Evolutionary conservation across 768 basidiomycete species (phyloP).

Genomic region (Podaxis carcinomalis): DNA sequence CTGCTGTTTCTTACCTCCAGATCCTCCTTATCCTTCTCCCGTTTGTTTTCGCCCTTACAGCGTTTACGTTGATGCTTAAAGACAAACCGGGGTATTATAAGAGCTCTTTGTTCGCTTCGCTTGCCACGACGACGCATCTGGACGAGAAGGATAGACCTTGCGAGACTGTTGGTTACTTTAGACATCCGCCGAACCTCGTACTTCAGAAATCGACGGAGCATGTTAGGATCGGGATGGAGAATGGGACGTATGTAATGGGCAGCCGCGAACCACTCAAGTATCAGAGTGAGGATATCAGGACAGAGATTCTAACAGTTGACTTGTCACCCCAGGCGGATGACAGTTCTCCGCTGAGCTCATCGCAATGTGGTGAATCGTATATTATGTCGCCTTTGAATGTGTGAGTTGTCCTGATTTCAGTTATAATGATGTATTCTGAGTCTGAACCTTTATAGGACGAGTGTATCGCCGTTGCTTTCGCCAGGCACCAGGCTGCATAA

Average conservation of each 20-base stretch:
- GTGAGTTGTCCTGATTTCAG: background rate
- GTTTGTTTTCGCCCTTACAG: slow-evolving; percentile 3
- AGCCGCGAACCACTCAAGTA: background rate
- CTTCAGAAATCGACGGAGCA: background rate
- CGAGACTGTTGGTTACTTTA: background rate
- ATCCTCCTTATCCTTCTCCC: slow-evolving; percentile 15
- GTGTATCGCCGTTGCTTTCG: background rate
- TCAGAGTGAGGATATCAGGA: background rate
- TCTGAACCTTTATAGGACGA: background rate
- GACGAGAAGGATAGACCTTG: background rate
- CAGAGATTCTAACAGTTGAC: background rate
- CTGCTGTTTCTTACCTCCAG: slow-evolving; percentile 4
- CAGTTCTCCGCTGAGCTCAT: background rate
- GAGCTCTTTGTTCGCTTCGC: slow-evolving; percentile 15
- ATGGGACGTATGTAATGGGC: background rate
- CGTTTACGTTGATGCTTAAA: slow-evolving; percentile 7
- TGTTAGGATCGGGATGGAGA: background rate
- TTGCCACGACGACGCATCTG: slow-evolving; percentile 15
- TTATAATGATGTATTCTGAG: background rate
- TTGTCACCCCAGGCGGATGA: background rate
- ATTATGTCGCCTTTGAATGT: background rate
- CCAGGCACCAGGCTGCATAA: background rate
- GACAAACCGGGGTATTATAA: slow-evolving; percentile 16
- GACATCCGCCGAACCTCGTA: background rate
- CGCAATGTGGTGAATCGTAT: background rate